Percentiles rank a stretch among this genome's conserved stretches.
Evolutionary conservation across 1,284 basidiomycete genomes (phyloP).

Genomic region (Ceratobasidium sp.): DNA sequence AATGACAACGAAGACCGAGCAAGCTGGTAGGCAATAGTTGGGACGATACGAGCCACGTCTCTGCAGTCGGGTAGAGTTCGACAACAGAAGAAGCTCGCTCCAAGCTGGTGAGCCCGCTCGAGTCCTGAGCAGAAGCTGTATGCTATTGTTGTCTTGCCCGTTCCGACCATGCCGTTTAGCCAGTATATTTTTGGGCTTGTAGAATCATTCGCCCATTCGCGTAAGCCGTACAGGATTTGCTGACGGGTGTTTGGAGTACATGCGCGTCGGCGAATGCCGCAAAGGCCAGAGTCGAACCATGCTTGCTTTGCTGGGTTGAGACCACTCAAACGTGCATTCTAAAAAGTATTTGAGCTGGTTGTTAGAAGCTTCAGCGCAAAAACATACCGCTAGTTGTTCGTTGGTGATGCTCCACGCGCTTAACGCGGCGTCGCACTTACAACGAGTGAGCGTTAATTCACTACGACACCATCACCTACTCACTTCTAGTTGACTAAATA

Average conservation of each 20-base stretch:
- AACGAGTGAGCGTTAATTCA: not conserved
- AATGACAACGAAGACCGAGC: slow-evolving; percentile 5
- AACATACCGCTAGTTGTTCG: slow-evolving; percentile 27
- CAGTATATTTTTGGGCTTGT: not conserved
- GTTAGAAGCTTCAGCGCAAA: too few species aligned
- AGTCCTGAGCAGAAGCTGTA: slow-evolving; percentile 21
- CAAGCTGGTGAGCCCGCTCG: not conserved
- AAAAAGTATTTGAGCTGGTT: too few species aligned
- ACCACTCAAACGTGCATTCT: slow-evolving; percentile 19
- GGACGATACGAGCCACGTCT: not conserved
- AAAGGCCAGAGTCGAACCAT: not conserved
- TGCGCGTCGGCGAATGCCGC: slow-evolving; percentile 6
- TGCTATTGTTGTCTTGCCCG: slow-evolving; percentile 32
- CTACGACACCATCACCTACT: not conserved
- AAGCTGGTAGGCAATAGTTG: slow-evolving; percentile 25
- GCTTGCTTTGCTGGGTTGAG: slow-evolving; percentile 1
- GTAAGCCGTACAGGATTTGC: not conserved
- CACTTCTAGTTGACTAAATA: slow-evolving; percentile 9
- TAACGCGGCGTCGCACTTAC: not conserved
- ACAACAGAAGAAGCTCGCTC: slow-evolving; percentile 25
- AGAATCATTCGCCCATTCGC: slow-evolving; percentile 5
- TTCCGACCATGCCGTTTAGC: slow-evolving; percentile 11
- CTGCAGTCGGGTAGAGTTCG: slow-evolving; percentile 2
- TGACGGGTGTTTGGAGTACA: slow-evolving; percentile 23
- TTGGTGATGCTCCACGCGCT: slow-evolving; percentile 16